Percentiles rank a stretch among this genome's conserved stretches.
These are phyloP conservation scores for Immersiella caudata DNA, from an alignment of 495 filamentous ascomycete genomes.

Conservation along the genomic window DNA sequence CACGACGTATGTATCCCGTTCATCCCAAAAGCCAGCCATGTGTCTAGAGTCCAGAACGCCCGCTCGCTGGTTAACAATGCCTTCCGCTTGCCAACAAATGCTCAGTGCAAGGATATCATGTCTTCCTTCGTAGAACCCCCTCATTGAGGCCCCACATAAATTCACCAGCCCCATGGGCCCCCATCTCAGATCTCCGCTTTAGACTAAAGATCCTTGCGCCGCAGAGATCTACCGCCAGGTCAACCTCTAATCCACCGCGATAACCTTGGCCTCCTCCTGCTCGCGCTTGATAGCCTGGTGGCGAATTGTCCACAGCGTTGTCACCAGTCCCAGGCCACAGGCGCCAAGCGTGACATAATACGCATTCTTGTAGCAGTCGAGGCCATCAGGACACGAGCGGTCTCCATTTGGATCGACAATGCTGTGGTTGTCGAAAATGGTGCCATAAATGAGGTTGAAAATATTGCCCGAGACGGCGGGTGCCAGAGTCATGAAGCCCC, in stretches of 20 bases:
- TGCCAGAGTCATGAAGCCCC: constrained; percentile 90
- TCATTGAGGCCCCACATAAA: neutral
- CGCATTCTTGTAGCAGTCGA: constrained; percentile 78
- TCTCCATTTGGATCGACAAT: constrained; percentile 67
- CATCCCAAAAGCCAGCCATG: neutral
- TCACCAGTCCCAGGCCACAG: constrained; percentile 66
- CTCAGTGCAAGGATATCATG: constrained; percentile 1
- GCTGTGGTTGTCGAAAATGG: constrained; percentile 79
- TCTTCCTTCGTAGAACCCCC: neutral
- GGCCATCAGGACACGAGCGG: constrained; percentile 74
- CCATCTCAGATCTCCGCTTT: neutral
- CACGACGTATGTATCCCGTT: neutral
- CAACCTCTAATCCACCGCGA: constrained; percentile 37
- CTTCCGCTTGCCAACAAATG: neutral
- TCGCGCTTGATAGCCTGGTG: constrained; percentile 53
- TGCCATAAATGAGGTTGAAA: constrained; percentile 88
- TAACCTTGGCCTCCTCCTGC: constrained; percentile 40
- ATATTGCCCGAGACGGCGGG: constrained; percentile 85
- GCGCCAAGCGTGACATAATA: constrained; percentile 83
- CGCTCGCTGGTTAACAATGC: neutral
- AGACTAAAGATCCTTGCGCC: neutral
- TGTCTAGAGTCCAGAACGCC: constrained; percentile 1
- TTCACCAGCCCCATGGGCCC: neutral
- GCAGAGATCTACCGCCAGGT: neutral
- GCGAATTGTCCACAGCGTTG: constrained; percentile 77